Evolutionary conservation across 2,329 filamentous ascomycete species (phyloP).

Genomic region (Lachnellula arida): DNA sequence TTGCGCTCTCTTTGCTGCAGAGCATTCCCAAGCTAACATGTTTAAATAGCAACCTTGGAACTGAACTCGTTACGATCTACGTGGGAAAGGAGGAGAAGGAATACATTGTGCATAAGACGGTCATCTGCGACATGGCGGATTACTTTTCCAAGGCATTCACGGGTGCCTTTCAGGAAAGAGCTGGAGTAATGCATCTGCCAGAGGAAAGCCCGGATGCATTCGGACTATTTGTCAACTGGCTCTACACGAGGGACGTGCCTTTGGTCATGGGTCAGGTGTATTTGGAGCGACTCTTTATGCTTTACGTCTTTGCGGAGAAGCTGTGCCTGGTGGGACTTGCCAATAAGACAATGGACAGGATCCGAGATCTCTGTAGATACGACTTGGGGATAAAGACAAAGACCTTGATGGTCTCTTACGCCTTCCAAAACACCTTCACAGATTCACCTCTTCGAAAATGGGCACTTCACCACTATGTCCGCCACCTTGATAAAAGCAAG

Average conservation of each 20-base stretch:
- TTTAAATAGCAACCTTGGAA: slow-evolving; percentile 3
- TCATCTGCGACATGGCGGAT: slow-evolving; percentile 12
- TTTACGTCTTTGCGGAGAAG: slow-evolving; percentile 11
- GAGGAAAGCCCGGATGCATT: slow-evolving; percentile 1
- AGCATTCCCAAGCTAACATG: background rate
- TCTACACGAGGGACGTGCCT: background rate
- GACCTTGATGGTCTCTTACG: too few species aligned
- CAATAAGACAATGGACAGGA: slow-evolving; percentile 4
- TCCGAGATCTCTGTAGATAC: background rate
- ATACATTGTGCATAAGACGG: slow-evolving; percentile 22
- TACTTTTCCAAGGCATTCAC: slow-evolving; percentile 12
- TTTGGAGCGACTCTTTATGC: slow-evolving; percentile 2
- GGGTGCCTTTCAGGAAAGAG: slow-evolving; percentile 9
- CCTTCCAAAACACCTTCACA: too few species aligned
- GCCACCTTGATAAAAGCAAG: too few species aligned
- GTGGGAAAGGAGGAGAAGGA: slow-evolving; percentile 17
- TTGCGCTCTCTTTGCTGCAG: background rate
- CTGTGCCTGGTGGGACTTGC: background rate
- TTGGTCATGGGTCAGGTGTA: background rate
- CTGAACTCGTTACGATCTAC: slow-evolving; percentile 17
- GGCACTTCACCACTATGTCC: too few species aligned
- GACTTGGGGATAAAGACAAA: too few species aligned
- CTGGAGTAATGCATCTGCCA: slow-evolving; percentile 7
- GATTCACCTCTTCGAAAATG: too few species aligned
- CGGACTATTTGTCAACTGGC: slow-evolving; percentile 6